These are phyloP conservation scores for Tolypocladium capitatum DNA, from an alignment of 2,329 filamentous ascomycete genomes.

Conservation along the genomic window DNA sequence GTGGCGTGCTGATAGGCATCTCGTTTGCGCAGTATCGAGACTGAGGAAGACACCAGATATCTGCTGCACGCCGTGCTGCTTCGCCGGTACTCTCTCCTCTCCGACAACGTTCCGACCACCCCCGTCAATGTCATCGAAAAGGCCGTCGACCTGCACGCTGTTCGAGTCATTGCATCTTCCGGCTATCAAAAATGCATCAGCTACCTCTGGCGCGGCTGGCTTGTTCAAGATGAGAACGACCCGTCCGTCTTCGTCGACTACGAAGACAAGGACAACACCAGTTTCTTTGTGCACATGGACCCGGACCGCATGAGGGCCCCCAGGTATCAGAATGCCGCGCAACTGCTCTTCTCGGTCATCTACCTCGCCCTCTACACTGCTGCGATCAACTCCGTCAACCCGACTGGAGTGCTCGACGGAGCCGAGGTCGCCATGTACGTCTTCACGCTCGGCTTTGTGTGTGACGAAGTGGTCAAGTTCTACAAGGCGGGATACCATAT, in stretches of 20 bases:
- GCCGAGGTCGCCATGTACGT: slow-evolving; percentile 77
- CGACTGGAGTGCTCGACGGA: slow-evolving; percentile 65
- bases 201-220: slow-evolving; percentile 90
- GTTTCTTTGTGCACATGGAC: slow-evolving; percentile 72
- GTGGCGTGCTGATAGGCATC: neutral
- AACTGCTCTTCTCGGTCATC: slow-evolving; percentile 71
- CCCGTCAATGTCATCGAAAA: slow-evolving; percentile 86
- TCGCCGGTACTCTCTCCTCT: slow-evolving; percentile 73
- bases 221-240: slow-evolving; percentile 90
- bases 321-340: slow-evolving; percentile 80
- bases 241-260: slow-evolving; percentile 84
- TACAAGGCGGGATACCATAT: slow-evolving; percentile 91
- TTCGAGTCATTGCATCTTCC: slow-evolving; percentile 77
- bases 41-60: slow-evolving; percentile 65
- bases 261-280: slow-evolving; percentile 63
- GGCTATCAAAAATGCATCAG: slow-evolving; percentile 93
- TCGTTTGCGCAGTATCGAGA: slow-evolving; percentile 54
- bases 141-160: slow-evolving; percentile 82
- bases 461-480: slow-evolving; percentile 76
- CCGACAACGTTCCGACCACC: slow-evolving; percentile 55
- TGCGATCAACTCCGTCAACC: slow-evolving; percentile 90
- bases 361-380: slow-evolving; percentile 78
- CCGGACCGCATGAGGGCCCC: slow-evolving; percentile 91
- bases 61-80: slow-evolving; percentile 72
- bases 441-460: slow-evolving; percentile 84